Conservation (phyloP, 2,329 filamentous ascomycete genomes). For the Rhexocercosporidium sp. region DNA sequence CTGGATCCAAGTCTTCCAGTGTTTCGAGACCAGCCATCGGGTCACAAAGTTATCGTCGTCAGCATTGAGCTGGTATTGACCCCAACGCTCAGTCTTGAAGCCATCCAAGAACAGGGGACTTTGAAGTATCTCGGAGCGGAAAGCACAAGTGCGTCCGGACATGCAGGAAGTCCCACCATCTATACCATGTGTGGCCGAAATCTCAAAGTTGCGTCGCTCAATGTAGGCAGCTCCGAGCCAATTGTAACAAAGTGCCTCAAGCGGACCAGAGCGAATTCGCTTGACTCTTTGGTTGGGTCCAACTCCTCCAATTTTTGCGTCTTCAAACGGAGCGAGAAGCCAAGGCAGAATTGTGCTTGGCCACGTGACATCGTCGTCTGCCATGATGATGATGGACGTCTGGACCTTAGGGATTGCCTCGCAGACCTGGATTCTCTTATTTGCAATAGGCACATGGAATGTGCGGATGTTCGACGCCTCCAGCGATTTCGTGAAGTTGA, state of each 20-base stretch:
- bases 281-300: conserved; percentile 87
- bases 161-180: conserved; percentile 97
- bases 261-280: conserved; percentile 64
- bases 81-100: conserved; percentile 92
- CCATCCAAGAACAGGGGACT: conserved; percentile 84
- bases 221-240: conserved; percentile 93
- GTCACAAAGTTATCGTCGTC: conserved; percentile 99
- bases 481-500: conserved; percentile 68
- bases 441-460: conserved; percentile 81
- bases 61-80: conserved; percentile 87
- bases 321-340: conserved; percentile 92
- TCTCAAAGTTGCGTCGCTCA: conserved; percentile 94
- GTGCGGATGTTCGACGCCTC: conserved; percentile 69
- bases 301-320: conserved; percentile 82
- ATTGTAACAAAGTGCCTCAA: conserved; percentile 74
- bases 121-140: conserved; percentile 85
- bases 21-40: conserved; percentile 89
- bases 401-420: conserved; percentile 84
- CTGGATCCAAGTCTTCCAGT: conserved; percentile 95
- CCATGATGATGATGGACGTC: conserved; percentile 87
- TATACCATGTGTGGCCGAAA: conserved; percentile 91
- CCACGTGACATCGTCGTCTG: conserved; percentile 96
- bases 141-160: conserved; percentile 91
- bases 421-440: conserved; percentile 94
- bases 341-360: conserved; percentile 84